phyloP scores from a whole-genome alignment of 306 rosid species.

The Abrus pulchellus region DNA sequence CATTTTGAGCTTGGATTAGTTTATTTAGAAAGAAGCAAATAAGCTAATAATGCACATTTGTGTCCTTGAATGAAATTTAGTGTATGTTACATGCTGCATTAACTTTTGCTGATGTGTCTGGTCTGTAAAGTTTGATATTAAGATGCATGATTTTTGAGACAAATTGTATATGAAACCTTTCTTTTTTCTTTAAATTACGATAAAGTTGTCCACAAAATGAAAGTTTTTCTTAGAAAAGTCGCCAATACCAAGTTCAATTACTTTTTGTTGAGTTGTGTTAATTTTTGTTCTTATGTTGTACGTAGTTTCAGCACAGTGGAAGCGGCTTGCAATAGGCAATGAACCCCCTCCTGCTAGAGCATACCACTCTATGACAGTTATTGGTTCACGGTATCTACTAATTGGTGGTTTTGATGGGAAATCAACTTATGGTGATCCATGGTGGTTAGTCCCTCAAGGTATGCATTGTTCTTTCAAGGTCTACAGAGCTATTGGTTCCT shows the following conservation, averaged over 20 bases:
- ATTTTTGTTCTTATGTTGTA: slow-evolving; percentile 38
- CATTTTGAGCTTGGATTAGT: slow-evolving; percentile 25
- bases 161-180: slow-evolving; percentile 11
- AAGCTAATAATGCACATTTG: slow-evolving; percentile 18
- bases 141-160: slow-evolving; percentile 15
- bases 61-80: slow-evolving; percentile 25
- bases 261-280: slow-evolving; percentile 32
- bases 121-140: slow-evolving; percentile 40
- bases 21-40: slow-evolving; percentile 20
- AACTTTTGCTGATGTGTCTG: slow-evolving; percentile 25
- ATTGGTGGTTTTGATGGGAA: slow-evolving; percentile 99
- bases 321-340: slow-evolving; percentile 81
- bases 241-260: slow-evolving; percentile 6
- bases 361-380: slow-evolving; percentile 81
- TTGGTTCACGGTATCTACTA: slow-evolving; percentile 82
- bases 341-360: slow-evolving; percentile 98
- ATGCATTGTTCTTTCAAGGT: slow-evolving; percentile 40
- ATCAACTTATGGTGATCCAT: slow-evolving; percentile 85
- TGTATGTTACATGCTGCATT: slow-evolving; percentile 33
- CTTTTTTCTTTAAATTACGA: slow-evolving; percentile 23
- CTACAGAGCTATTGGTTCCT: slow-evolving; percentile 18
- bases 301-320: slow-evolving; percentile 95
- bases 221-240: slow-evolving; percentile 22
- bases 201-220: slow-evolving; percentile 3
- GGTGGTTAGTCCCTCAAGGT: slow-evolving; percentile 99